Base-by-base conservation (phyloP, 2,329 filamentous ascomycete genomes). In the Coniochaeta sp. region DNA sequence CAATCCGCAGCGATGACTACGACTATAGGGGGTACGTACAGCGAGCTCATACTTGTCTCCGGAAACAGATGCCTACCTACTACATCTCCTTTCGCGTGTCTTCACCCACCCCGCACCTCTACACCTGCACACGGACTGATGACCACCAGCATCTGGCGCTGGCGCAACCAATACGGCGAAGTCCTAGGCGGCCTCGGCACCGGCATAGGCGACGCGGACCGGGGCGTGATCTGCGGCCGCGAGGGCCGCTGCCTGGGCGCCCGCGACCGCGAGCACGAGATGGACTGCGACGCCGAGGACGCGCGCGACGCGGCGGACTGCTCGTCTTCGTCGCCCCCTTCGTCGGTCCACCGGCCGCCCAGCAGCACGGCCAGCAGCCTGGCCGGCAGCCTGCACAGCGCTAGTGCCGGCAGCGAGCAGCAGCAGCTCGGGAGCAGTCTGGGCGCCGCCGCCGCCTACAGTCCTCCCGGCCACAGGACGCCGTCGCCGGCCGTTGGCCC, bases 141-240 rank as follows among this genome's bases (percentile, higher is more conserved):
- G 28, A 9, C 28, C 5, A 22, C 36, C 61, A 86, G 83, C 4
- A 90, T 93, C 59, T 97, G 93, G 92, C 89, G 86, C 63, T 97
- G 93, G 93, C 87, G 93, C 57, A 90, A 85, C 44, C 86, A 91
- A 26, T 97, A 96, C 71, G 88, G 88, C 17, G 89, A 91, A 65
- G 86, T 91, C 0, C 89, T 93, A 2, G 87, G 86, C 22, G 90
- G 91, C 2, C 80, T 96, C 0, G 91, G 92, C 26, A 93, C 90
- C 0, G 93, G 93, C 5, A 91, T 96, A 32, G 91, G 92, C 50
- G 91, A 96, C 66, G 92, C 91, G 34, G 88, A 92, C 68, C 88
- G 93, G 66, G 93, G 92, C 32, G 91, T 97, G 16, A 87, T 91
- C 64, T 98, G 93, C 70, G 93, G 91, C 0, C 85, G 91, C n/a